Percentiles rank a stretch among this genome's conserved stretches.
phyloP scores from a whole-genome alignment of 1,284 basidiomycete species.

The Leccinum subspadiceum region DNA sequence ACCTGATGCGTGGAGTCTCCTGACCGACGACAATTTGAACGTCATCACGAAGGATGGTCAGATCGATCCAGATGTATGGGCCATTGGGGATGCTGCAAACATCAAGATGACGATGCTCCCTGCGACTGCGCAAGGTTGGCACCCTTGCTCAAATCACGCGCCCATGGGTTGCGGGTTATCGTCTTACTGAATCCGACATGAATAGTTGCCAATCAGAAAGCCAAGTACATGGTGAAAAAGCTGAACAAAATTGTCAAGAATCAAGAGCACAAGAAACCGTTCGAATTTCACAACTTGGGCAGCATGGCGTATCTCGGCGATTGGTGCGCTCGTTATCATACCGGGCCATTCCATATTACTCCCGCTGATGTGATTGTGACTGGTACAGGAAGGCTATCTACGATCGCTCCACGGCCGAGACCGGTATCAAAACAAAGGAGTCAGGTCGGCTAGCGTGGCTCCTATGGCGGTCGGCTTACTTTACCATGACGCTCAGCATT shows the following conservation, averaged over 20 bases:
- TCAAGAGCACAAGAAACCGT: conserved; percentile 42
- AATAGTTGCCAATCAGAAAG: conserved; percentile 80
- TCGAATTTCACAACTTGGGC: conserved; percentile 71
- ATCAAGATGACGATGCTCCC: conserved; percentile 66
- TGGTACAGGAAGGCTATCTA: conserved; percentile 71
- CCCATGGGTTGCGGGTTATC: conserved; percentile 23
- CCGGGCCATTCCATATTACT: neutral
- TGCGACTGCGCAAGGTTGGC: conserved; percentile 76
- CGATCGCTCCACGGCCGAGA: conserved; percentile 53
- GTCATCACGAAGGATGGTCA: conserved; percentile 56
- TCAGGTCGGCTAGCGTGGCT: conserved; percentile 76
- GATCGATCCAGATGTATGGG: conserved; percentile 74
- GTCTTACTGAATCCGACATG: conserved; percentile 12
- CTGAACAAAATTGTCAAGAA: conserved; percentile 61
- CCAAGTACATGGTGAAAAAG: conserved; percentile 67
- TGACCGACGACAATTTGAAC: conserved; percentile 64
- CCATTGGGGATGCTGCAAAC: conserved; percentile 77
- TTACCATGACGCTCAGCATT: conserved; percentile 73
- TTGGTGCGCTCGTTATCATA: conserved; percentile 45
- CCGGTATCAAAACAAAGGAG: conserved; percentile 60
- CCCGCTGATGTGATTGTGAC: neutral
- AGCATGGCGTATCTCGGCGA: conserved; percentile 81
- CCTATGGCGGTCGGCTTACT: conserved; percentile 79
- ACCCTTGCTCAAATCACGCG: conserved; percentile 13
- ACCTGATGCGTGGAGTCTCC: conserved; percentile 39